These are phyloP conservation scores for Neophaeococcomyces mojaviensis DNA, from an alignment of 2,329 filamentous ascomycete genomes.

Conservation along the genomic window DNA sequence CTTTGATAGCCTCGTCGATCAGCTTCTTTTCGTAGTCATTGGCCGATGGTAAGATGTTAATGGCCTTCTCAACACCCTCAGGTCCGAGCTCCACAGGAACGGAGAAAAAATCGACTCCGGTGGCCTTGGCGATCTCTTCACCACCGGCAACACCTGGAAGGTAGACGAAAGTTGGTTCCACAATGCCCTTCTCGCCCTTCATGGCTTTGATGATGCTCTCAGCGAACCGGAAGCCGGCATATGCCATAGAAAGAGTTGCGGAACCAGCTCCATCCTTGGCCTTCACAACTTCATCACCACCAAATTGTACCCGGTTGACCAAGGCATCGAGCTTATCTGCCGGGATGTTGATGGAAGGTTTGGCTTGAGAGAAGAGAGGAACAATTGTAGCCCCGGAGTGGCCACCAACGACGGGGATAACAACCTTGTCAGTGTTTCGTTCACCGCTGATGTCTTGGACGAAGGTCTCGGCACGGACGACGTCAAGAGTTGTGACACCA, in stretches of 20 bases:
- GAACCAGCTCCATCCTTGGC: conserved; percentile 88
- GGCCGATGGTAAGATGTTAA: conserved; percentile 67
- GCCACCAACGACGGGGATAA: conserved; percentile 86
- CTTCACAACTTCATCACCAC: conserved; percentile 93
- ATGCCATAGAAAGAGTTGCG: conserved; percentile 89
- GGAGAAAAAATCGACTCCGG: conserved; percentile 88
- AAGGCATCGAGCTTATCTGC: conserved; percentile 84
- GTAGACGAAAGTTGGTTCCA: conserved; percentile 95
- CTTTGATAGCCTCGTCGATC: conserved; percentile 65
- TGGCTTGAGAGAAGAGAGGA: conserved; percentile 87
- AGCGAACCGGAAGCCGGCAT: conserved; percentile 93
- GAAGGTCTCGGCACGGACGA: conserved; percentile 96
- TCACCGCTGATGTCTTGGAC: conserved; percentile 77
- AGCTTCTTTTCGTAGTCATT: conserved; percentile 86
- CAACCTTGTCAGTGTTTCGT: conserved; percentile 72
- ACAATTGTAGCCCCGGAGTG: conserved; percentile 99
- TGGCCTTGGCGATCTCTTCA: conserved; percentile 74
- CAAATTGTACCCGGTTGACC: conserved; percentile 92
- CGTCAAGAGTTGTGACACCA: conserved; percentile 96
- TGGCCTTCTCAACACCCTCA: conserved; percentile 76
- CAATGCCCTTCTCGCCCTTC: conserved; percentile 83
- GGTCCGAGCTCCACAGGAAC: conserved; percentile 87
- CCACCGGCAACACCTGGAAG: conserved; percentile 83
- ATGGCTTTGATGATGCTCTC: conserved; percentile 85
- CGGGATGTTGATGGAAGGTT: conserved; percentile 71